Evolutionary conservation across 192 early-diverging fungal genomes (phyloP).

Genomic region (Podila epicladia): DNA sequence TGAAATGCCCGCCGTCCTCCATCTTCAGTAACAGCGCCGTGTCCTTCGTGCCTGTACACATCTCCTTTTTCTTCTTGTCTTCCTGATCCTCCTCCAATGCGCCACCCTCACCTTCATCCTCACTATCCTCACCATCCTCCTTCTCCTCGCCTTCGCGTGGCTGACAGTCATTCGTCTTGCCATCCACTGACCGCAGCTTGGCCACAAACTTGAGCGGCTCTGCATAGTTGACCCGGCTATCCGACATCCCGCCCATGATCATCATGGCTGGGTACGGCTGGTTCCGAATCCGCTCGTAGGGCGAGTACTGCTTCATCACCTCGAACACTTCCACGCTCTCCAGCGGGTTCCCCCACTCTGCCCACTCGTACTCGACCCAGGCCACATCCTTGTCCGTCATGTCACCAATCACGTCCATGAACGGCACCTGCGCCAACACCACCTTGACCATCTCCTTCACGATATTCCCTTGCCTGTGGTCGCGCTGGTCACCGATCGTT

Average conservation of each 20-base stretch:
- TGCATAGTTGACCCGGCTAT: constrained; percentile 32
- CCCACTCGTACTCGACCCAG: constrained; percentile 51
- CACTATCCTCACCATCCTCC: background rate
- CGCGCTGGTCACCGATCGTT: background rate
- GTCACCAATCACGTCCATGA: constrained; percentile 45
- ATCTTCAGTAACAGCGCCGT: constrained; percentile 39
- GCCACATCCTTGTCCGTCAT: constrained; percentile 37
- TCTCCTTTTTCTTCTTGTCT: constrained; percentile 8
- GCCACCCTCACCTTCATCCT: background rate
- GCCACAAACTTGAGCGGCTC: constrained; percentile 49
- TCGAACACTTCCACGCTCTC: constrained; percentile 39
- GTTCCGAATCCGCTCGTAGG: constrained; percentile 41
- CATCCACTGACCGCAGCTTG: constrained; percentile 38
- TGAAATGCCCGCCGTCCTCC: constrained; percentile 44
- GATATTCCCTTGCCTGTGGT: constrained; percentile 8
- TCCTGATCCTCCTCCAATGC: background rate
- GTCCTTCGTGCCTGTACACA: constrained; percentile 30
- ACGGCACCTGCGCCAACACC: constrained; percentile 41
- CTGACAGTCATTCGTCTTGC: constrained; percentile 48
- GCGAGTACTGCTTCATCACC: constrained; percentile 41
- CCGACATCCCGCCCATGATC: constrained; percentile 32
- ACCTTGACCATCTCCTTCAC: constrained; percentile 48
- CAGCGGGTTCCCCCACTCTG: constrained; percentile 47
- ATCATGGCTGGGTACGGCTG: constrained; percentile 49
- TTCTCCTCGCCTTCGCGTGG: background rate